Conservation (phyloP, 2,329 filamentous ascomycete genomes). For the Endocalyx cinctus region DNA sequence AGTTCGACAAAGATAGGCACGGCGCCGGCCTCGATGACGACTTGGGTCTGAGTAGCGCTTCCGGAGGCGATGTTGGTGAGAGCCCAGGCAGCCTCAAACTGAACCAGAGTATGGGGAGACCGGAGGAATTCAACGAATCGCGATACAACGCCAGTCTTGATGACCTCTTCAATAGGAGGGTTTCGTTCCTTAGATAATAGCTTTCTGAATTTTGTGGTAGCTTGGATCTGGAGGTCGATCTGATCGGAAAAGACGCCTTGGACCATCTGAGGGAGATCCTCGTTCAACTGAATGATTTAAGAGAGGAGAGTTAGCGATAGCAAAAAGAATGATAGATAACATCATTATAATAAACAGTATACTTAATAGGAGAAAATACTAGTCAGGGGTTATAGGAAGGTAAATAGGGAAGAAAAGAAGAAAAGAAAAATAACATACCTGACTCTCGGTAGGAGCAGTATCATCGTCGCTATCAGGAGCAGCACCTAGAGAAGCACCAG, state of each 20-base stretch:
- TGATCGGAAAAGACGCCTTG: conserved; percentile 97
- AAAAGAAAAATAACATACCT: conserved; percentile 58
- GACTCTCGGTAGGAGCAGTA: conserved; percentile 86
- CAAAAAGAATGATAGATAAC: not conserved
- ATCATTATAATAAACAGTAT: too few species aligned
- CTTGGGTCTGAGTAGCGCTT: conserved; percentile 94
- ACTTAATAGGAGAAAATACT: too few species aligned
- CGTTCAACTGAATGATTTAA: conserved; percentile 66
- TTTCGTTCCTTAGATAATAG: conserved; percentile 98
- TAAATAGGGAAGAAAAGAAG: conserved; percentile 9
- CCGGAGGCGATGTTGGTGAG: conserved; percentile 98
- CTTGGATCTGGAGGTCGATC: conserved; percentile 95
- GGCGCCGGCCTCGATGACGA: conserved; percentile 96
- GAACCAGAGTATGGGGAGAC: conserved; percentile 94
- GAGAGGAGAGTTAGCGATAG: conserved; percentile 2
- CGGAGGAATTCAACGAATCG: conserved; percentile 98
- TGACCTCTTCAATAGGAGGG: conserved; percentile 97
- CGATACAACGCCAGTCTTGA: conserved; percentile 96
- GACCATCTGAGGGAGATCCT: conserved; percentile 98
- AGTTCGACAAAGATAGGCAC: conserved; percentile 98
- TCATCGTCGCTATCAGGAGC: conserved; percentile 98
- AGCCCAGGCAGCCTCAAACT: conserved; percentile 98
- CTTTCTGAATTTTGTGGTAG: conserved; percentile 98
- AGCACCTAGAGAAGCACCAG: conserved; percentile 77
- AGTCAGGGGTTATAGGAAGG: too few species aligned